phyloP scores from a whole-genome alignment of 805 yeast species.

The Yarrowia keelungensis region DNA sequence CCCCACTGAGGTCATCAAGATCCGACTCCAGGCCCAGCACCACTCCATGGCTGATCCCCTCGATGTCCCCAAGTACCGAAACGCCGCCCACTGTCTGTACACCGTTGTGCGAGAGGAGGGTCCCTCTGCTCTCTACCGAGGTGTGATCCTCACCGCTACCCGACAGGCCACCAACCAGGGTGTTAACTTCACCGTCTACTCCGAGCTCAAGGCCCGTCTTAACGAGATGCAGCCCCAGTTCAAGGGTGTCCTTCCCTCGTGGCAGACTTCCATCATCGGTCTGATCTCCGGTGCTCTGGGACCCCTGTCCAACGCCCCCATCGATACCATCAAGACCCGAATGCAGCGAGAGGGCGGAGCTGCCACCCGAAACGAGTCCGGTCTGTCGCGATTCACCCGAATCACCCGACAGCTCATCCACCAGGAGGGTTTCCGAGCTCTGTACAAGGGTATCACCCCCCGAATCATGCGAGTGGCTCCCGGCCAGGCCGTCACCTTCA shows the following conservation, averaged over 20 bases:
- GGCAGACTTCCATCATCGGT: slow-evolving; percentile 94
- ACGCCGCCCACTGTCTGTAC: slow-evolving; percentile 89
- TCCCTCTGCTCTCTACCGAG: slow-evolving; percentile 83
- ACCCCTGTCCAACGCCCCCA: slow-evolving; percentile 95
- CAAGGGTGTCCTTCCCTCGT: slow-evolving; percentile 77
- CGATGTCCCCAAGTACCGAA: slow-evolving; percentile 82
- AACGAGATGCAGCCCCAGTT: slow-evolving; percentile 59
- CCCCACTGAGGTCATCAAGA: slow-evolving; percentile 97
- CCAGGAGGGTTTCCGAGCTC: slow-evolving; percentile 87
- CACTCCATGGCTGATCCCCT: slow-evolving; percentile 87
- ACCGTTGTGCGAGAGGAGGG: slow-evolving; percentile 92
- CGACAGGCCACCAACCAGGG: slow-evolving; percentile 99
- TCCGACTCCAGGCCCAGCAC: slow-evolving; percentile 93
- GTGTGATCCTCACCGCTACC: slow-evolving; percentile 94
- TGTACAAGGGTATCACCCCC: slow-evolving; percentile 97
- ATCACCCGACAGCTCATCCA: slow-evolving; percentile 81
- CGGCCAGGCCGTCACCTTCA: slow-evolving; percentile 98
- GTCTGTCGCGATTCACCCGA: slow-evolving; percentile 76
- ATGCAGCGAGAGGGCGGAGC: slow-evolving; percentile 86
- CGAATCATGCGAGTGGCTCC: slow-evolving; percentile 99
- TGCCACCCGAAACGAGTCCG: slow-evolving; percentile 59
- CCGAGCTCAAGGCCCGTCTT: slow-evolving; percentile 76
- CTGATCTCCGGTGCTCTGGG: slow-evolving; percentile 95
- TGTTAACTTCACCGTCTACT: slow-evolving; percentile 95
- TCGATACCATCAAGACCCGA: slow-evolving; percentile 96